phyloP scores from a whole-genome alignment of 1,284 basidiomycete genomes.

The Volvariella surrecta region DNA sequence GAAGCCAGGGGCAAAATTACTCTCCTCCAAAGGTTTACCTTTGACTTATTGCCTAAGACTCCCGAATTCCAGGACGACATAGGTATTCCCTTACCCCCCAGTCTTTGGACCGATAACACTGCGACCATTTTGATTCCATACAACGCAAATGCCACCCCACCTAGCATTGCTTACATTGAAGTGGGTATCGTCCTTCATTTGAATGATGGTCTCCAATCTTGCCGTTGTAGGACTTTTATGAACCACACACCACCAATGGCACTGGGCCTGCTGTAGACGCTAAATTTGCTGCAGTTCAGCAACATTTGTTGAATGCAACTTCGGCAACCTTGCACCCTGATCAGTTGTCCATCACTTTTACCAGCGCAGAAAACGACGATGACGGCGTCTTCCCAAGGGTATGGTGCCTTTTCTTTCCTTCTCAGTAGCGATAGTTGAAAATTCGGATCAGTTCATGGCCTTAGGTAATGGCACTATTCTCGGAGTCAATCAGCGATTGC shows the following conservation, averaged over 20 bases:
- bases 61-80: slow-evolving; percentile 22
- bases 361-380: slow-evolving; percentile 21
- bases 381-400: slow-evolving; percentile 18
- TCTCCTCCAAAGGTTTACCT: slow-evolving; percentile 33
- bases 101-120: slow-evolving; percentile 33
- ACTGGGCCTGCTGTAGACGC: slow-evolving; percentile 24
- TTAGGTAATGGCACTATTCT: background rate
- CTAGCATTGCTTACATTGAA: slow-evolving; percentile 29
- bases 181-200: slow-evolving; percentile 7
- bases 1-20: slow-evolving; percentile 37
- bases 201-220: background rate
- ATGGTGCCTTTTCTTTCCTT: background rate
- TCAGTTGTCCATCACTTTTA: slow-evolving; percentile 36
- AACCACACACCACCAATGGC: slow-evolving; percentile 7
- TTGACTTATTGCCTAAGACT: slow-evolving; percentile 23
- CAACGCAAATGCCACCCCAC: slow-evolving; percentile 23
- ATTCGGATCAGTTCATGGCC: background rate
- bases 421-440: too few species aligned
- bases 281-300: slow-evolving; percentile 28
- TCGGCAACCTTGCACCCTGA: slow-evolving; percentile 19
- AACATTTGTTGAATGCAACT: slow-evolving; percentile 29
- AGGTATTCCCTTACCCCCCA: slow-evolving; percentile 31
- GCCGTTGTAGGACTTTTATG: slow-evolving; percentile 30
- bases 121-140: slow-evolving; percentile 30
- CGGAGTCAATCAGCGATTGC: background rate